phyloP scores from a whole-genome alignment of 805 yeast genomes.

The Starmerella asiatica region DNA sequence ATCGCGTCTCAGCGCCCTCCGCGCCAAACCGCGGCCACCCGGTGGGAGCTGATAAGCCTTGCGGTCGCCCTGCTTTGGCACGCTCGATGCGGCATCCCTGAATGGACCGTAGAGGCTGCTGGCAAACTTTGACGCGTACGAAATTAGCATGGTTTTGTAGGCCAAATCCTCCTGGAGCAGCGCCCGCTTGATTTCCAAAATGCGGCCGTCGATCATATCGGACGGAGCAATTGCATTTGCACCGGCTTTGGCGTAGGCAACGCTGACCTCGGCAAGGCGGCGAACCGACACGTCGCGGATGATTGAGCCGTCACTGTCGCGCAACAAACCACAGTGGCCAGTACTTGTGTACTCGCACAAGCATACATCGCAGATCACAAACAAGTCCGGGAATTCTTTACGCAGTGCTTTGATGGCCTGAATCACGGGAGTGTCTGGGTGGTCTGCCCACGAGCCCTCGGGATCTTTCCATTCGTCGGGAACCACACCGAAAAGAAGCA shows the following conservation, averaged over 20 bases:
- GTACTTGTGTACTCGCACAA: slow-evolving; percentile 92
- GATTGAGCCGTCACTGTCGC: slow-evolving; percentile 70
- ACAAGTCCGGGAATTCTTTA: slow-evolving; percentile 61
- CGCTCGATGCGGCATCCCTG: slow-evolving; percentile 91
- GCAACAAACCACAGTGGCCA: slow-evolving; percentile 92
- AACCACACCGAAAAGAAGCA: slow-evolving; percentile 81
- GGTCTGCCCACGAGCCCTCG: slow-evolving; percentile 83
- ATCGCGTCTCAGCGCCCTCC: slow-evolving; percentile 79
- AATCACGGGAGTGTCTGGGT: slow-evolving; percentile 91
- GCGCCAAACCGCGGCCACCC: slow-evolving; percentile 85
- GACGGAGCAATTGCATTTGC: slow-evolving; percentile 93
- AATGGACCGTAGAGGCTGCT: slow-evolving; percentile 93
- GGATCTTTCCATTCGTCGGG: slow-evolving; percentile 64
- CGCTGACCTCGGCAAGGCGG: slow-evolving; percentile 88
- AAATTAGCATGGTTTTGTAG: slow-evolving; percentile 77
- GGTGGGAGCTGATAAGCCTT: slow-evolving; percentile 86
- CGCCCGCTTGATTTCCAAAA: slow-evolving; percentile 74
- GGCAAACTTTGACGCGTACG: slow-evolving; percentile 86
- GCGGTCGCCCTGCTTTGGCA: slow-evolving; percentile 83
- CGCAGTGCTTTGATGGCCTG: slow-evolving; percentile 54
- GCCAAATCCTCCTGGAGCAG: slow-evolving; percentile 70
- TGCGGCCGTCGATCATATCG: slow-evolving; percentile 95
- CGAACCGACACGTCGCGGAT: slow-evolving; percentile 61
- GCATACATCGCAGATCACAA: slow-evolving; percentile 88
- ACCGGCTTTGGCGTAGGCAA: slow-evolving; percentile 89